Evolutionary conservation across 2,329 filamentous ascomycete species (phyloP), one percentile per base, ranked within the genome.

Genomic region (Metarhizium anisopliae): DNA sequence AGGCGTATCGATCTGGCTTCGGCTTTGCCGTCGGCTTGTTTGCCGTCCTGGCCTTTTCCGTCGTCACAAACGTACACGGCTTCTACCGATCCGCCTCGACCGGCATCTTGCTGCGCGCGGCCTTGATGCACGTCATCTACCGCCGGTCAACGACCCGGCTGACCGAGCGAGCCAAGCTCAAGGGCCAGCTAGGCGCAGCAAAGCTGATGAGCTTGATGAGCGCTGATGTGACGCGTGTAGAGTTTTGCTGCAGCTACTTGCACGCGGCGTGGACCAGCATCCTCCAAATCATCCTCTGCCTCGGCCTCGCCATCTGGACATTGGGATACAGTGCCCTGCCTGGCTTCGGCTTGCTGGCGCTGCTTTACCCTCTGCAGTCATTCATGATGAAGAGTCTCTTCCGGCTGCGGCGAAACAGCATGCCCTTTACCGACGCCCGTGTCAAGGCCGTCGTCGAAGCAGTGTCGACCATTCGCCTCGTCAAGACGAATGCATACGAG

Each of bases 151-250:
- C 62, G 25, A 50, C 47, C 2, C 20, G 32, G 3, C 47, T 50
- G 20, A 63, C 58, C 11, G 60, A 58, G 50, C 58, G 62, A 30
- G 59, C 58, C 1, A 60, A 60, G 51, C 56, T 66, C 2, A 58
- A 63, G 16, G 58, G 58, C 11, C 59, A 56, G 0, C 57, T 66
- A 0, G 60, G 57, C 0, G 66, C 61, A 0, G 66, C 64, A 14
- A 68, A 67, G 50, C 57, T 68, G 10, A 67, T 66, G 60, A 68
- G 65, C 42, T 53, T 68, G 13, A 68, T 68, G 59, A 68, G 66
- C 10, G 66, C 66, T 2, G 66, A 68, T 14, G 65, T 68, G 14
- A 67, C 66, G 1, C 64, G 66, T 4, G 53, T 68, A 1, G 66
- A 68, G 47, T 68, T 66, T 43, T 67, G 65, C 56, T 67, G 66